phyloP scores from a whole-genome alignment of 2,329 filamentous ascomycete genomes.

The Aureobasidium namibiae region DNA sequence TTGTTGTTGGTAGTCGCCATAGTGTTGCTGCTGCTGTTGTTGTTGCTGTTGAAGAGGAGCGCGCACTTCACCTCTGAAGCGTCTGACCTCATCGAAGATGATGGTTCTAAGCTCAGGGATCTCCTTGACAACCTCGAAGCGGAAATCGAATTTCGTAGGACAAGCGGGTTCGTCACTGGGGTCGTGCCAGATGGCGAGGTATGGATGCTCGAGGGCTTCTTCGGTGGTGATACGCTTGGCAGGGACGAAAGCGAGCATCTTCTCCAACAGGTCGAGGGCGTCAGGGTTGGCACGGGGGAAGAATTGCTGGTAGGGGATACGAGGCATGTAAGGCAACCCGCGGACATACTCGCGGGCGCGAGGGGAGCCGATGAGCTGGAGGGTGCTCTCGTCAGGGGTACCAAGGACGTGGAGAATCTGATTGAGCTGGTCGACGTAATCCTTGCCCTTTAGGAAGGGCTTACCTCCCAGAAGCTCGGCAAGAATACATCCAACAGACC shows the following conservation, averaged over 20 bases:
- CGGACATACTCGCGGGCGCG: constrained; percentile 97
- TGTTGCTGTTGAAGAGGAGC: constrained; percentile 38
- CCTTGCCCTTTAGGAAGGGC: constrained; percentile 97
- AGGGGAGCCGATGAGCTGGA: constrained; percentile 86
- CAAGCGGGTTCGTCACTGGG: constrained; percentile 91
- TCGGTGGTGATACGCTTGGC: constrained; percentile 90
- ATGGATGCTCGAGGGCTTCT: constrained; percentile 89
- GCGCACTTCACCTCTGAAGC: constrained; percentile 56
- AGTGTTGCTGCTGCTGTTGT: constrained; percentile 35
- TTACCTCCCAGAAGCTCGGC: constrained; percentile 92
- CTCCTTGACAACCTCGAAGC: constrained; percentile 95
- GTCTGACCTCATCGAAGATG: constrained; percentile 89
- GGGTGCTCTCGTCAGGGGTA: constrained; percentile 90
- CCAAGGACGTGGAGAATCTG: constrained; percentile 98
- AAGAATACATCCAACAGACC: constrained; percentile 97
- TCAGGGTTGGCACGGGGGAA: constrained; percentile 96
- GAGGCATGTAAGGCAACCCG: constrained; percentile 76
- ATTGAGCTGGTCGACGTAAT: constrained; percentile 99
- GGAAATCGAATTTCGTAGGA: constrained; percentile 92
- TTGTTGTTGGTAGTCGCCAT: constrained; percentile 30
- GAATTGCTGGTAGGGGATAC: constrained; percentile 77
- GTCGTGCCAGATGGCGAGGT: constrained; percentile 97
- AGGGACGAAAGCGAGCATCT: constrained; percentile 96
- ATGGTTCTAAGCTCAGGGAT: constrained; percentile 91
- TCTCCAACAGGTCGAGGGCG: constrained; percentile 87